Base-by-base conservation (phyloP, 2,329 filamentous ascomycete species). In the Cladosporium sp. region DNA sequence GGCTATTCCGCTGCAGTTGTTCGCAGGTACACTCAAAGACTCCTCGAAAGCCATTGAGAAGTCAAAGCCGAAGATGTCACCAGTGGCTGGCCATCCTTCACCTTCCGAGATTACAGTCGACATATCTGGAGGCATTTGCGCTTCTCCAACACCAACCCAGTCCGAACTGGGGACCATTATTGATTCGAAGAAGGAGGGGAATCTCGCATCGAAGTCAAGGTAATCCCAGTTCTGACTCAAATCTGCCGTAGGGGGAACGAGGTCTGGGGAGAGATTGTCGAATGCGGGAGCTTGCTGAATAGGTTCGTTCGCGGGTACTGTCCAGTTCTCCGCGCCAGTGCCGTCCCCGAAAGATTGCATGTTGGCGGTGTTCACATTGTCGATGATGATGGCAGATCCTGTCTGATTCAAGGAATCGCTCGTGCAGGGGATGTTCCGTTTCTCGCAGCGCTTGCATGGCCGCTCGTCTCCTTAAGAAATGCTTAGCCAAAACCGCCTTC, bases 371-470 rank as follows among this genome's bases (percentile, higher is more conserved):
- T 37, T 9, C 34, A 4, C 11, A 37, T 37, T 14, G 10, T 37
- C 34, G 9, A 37, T 37, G 34, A 13, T 13, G n/a, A 13, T 37
- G 10, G 6, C 34, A 37, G 34, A 13, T 4, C 11, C 31, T 5
- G 22, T 35, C 31, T 28, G 43, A 35, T 35, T 46, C 9, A 48
- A 8, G 5, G 57, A 58, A 18, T 55, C 53, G 28, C 45, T 59
- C 54, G 18, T 34, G 13, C 41, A 62, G 10, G 19, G 38, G 37
- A 52, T 49, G 8, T 48, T 51, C 2, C 52, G 49, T 32, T 59
- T 54, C 4, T 42, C 40, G 35, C 61, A 64, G 28, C 61, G 52
- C 49, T 61, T 59, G 45, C 64, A 68, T 3, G 65, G 65, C 13
- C 63, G 59, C 4, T 50, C 41, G 46, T 67, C 61, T 43, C 66